Evolutionary conservation across 148 eudicot genomes (phyloP).

Genomic region (Fagopyrum tataricum): DNA sequence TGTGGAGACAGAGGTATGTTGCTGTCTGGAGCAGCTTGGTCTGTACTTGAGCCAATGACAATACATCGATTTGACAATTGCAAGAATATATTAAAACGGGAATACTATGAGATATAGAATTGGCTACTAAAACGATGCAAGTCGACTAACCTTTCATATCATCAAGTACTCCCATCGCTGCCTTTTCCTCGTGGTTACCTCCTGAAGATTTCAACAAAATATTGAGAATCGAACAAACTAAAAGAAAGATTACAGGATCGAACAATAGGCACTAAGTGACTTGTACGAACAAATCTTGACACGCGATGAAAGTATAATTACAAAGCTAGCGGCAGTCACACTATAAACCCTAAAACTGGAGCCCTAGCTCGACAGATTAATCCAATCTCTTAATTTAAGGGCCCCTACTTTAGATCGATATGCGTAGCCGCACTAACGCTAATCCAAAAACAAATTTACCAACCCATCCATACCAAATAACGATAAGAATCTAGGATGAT

Average conservation of each 20-base stretch:
- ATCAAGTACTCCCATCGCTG: constrained; percentile 44
- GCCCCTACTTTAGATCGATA: constrained; percentile 9
- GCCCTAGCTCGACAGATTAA: too few species aligned
- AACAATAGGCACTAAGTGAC: not conserved
- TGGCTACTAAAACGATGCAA: too few species aligned
- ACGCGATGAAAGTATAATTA: too few species aligned
- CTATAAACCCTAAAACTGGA: too few species aligned
- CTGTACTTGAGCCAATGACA: too few species aligned
- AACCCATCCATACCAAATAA: not conserved
- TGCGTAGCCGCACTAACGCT: not conserved
- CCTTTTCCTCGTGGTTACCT: constrained; percentile 57
- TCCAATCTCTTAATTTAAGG: too few species aligned
- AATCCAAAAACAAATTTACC: not conserved
- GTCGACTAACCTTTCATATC: constrained; percentile 86
- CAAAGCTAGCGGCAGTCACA: too few species aligned
- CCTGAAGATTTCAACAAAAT: constrained; percentile 23
- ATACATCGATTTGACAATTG: constrained; percentile 12
- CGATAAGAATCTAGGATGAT: not conserved
- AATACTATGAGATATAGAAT: constrained; percentile 17
- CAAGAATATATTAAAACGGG: not conserved
- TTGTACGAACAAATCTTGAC: too few species aligned
- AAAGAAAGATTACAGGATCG: not conserved
- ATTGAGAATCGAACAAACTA: not conserved
- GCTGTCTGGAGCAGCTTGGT: constrained; percentile 68
- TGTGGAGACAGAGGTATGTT: constrained; percentile 96